Base-by-base conservation (phyloP, 495 filamentous ascomycete genomes). In the Annulohypoxylon stygium region DNA sequence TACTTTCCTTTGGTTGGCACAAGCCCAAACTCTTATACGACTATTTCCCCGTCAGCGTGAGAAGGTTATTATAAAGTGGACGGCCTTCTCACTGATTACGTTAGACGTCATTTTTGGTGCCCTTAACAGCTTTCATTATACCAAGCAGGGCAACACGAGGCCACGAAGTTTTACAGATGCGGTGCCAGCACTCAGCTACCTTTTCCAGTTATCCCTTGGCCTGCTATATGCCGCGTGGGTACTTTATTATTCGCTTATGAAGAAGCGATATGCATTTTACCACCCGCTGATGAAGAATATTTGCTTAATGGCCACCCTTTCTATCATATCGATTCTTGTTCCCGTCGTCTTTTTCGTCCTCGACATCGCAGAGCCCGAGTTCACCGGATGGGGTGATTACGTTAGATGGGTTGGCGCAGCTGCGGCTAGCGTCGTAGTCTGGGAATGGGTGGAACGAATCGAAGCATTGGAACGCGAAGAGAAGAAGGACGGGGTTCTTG, bases 371-470 rank as follows among this genome's bases (percentile, higher is more conserved):
- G 90, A 95, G 73, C 91, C 93, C 9, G 89, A 92, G 53, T 90
- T 97, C 54, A 93, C 93, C 30, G 94, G 93, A 14, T 99, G 96
- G 96, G 97, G 96, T 74, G 96, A 97, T 70, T 99, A 98, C 76
- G 93, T 98, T 59, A 85, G 96, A 74, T 99, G 97, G 96, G 97
- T 98, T 48, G 97, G 96, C 34, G 96, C 97, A 0, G 94, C 95
- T 0, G 94, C 94, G 2, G 97, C 96, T 7, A 97, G 94, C 82
- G 96, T 98, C 18, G 92, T 98, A 14, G 96, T 99, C 1, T 99
- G 96, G 96, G 96, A 99, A 80, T 99, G 96, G 96, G 96, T 99
- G 16, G 96, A 99, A 79, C 88, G 97, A n/a, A 99, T 99, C 61
- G 96, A 99, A 79, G 94, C 94, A 0, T 82, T 99, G 55, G 96